Evolutionary conservation across 805 yeast genomes (phyloP).

Genomic region (Lipomyces sp.): DNA sequence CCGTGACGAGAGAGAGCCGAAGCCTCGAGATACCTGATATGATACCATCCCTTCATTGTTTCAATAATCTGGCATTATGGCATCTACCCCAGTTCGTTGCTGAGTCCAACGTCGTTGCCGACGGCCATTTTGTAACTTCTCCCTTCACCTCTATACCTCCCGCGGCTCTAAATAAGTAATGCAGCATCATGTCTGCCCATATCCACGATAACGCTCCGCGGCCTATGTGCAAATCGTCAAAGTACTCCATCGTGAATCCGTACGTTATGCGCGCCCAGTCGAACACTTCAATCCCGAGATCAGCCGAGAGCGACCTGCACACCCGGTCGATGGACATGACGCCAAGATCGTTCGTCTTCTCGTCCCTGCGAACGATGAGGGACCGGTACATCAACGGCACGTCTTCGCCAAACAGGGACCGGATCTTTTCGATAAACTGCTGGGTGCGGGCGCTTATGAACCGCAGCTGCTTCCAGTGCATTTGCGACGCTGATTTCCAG

Average conservation of each 20-base stretch:
- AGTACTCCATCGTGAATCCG: conserved; percentile 10
- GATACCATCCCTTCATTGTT: too few species aligned
- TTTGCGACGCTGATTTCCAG: conserved; percentile 9
- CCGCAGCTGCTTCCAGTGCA: conserved; percentile 18
- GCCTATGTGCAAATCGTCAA: conserved; percentile 9
- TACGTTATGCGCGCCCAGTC: conserved; percentile 21
- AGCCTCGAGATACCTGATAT: too few species aligned
- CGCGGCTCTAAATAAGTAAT: conserved; percentile 2
- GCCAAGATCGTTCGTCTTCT: conserved; percentile 13
- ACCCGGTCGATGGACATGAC: conserved; percentile 18
- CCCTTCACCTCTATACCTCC: conserved; percentile 9
- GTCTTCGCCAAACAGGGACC: conserved; percentile 14
- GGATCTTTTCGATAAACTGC: conserved; percentile 7
- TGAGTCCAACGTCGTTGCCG: neutral
- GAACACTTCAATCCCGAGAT: conserved; percentile 16
- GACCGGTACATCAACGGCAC: conserved; percentile 23
- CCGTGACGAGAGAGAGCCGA: too few species aligned
- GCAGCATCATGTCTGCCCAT: conserved; percentile 5
- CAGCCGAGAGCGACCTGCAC: conserved; percentile 6
- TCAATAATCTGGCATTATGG: too few species aligned
- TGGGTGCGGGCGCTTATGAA: conserved; percentile 12
- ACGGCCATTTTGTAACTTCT: neutral
- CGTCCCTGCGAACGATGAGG: conserved; percentile 6
- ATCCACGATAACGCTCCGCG: conserved; percentile 7
- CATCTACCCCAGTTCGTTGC: too few species aligned